Evolutionary conservation across 129 eudicot species (phyloP), one percentile per base, ranked within the genome.

Genomic region (Centella asiatica): DNA sequence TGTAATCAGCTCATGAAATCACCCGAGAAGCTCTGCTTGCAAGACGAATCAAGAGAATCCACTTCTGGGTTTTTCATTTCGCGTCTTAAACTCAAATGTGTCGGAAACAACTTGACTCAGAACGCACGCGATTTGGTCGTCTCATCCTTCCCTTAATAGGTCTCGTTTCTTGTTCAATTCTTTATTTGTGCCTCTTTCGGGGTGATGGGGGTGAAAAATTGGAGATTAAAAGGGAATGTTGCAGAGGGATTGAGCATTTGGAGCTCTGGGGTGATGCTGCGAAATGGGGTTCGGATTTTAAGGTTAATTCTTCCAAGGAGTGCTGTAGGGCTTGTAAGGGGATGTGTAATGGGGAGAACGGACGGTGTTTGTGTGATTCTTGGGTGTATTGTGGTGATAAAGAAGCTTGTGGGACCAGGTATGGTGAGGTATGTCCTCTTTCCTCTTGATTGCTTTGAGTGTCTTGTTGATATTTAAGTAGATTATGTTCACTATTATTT

Each of bases 231-330:
- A 53, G 15, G 7, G 66, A 64, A 27, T 79, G 90, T 68, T 83
- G 90, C 67, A 70, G 57, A 48, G 90, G 90, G 72, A 60, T 83
- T 17, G 65, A 65, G 24, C 64, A 70, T 66, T 71, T 67, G 80
- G 90, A 83, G 76, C 83, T 79, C 19, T 83, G 90, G 90, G 90
- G 86, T 1, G 29, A 74, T 57, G 83, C 83, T 39, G 90, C 68
- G 60, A 83, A 70, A 49, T 83, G 90, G 90, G 90, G 90, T 22
- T 36, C 78, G 0, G 76, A 79, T 22, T 77, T 70, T 59, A 83
- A 77, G 81, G 56, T 79, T 4, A 62, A 77, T 66, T 73, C 80
- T 24, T 64, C 81, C 3, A 57, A 62, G 27, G 78, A 83, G 63
- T 83, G 90, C 63, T 83, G 90, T 68, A 56, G 59, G 34, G 82